phyloP scores from a whole-genome alignment of 345 rosid species.

The Linum trigynum region DNA sequence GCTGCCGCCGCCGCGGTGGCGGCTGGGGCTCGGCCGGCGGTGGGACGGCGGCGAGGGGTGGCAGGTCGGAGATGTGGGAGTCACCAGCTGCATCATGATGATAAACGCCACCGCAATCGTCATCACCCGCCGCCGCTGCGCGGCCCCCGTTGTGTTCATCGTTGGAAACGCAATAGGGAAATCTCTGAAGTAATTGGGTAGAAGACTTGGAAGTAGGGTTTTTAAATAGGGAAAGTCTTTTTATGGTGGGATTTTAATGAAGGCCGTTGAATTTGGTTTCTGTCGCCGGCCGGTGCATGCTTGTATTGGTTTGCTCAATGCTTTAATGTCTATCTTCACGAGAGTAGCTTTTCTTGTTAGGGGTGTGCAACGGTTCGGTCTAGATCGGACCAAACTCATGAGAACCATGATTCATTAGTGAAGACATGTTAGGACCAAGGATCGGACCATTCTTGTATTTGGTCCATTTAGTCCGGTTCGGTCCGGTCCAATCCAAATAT shows the following conservation, averaged over 20 bases:
- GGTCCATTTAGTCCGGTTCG: no score
- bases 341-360: not conserved
- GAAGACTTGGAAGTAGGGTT: constrained; percentile 1
- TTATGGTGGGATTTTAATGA: not conserved
- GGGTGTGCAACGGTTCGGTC: no score
- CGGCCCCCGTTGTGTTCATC: constrained; percentile 6
- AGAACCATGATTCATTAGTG: no score
- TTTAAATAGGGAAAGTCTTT: not conserved
- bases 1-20: not conserved
- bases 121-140: not conserved
- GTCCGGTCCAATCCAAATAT: no score
- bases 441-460: no score
- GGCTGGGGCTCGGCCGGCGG: not conserved
- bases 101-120: constrained; percentile 7
- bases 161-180: not conserved
- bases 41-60: constrained; percentile 17
- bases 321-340: not conserved
- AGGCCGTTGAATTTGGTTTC: no score
- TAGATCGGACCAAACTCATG: no score
- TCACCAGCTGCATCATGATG: constrained; percentile 4
- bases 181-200: not conserved
- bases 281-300: not conserved
- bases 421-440: no score
- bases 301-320: not conserved
- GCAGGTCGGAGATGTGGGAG: not conserved